Percentiles rank a stretch among this genome's conserved stretches.
These are phyloP conservation scores for Rhodosporidiobolus odoratus DNA, from an alignment of 768 basidiomycete species.

Conservation along the genomic window DNA sequence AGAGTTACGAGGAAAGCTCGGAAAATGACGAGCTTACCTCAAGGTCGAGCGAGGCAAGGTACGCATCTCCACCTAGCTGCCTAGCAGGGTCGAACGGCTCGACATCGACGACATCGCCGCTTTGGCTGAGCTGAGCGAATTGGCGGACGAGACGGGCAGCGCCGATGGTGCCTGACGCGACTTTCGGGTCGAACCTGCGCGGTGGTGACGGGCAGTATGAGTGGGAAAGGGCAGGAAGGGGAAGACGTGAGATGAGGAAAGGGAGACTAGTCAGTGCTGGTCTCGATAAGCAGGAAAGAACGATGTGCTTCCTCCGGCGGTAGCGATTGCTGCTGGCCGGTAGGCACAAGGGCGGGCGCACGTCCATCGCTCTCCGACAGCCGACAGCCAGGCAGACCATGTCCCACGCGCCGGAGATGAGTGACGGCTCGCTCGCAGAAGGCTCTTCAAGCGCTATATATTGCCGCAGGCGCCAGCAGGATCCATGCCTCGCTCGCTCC, in stretches of 20 bases:
- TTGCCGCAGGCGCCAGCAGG: too few species aligned
- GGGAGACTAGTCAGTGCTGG: too few species aligned
- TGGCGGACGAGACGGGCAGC: slow-evolving; percentile 71
- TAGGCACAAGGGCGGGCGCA: too few species aligned
- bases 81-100: slow-evolving; percentile 54
- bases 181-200: slow-evolving; percentile 49
- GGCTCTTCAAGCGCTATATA: too few species aligned
- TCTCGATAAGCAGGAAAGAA: too few species aligned
- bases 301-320: too few species aligned
- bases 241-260: background rate
- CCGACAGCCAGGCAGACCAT: too few species aligned
- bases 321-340: too few species aligned
- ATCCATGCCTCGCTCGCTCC: too few species aligned
- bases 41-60: slow-evolving; percentile 71
- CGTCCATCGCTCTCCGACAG: too few species aligned
- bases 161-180: slow-evolving; percentile 67
- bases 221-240: background rate
- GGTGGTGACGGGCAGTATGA: background rate
- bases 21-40: slow-evolving; percentile 50
- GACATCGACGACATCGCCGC: slow-evolving; percentile 69
- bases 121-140: slow-evolving; percentile 79
- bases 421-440: too few species aligned
- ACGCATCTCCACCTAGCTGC: slow-evolving; percentile 51
- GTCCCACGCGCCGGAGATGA: too few species aligned
- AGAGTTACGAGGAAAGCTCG: slow-evolving; percentile 46